A percentile compares a stretch with the other conserved stretches of the same genome.
These are phyloP conservation scores for Trichomonascus vanleenenianus DNA, from an alignment of 805 yeast species.

Conservation along the genomic window DNA sequence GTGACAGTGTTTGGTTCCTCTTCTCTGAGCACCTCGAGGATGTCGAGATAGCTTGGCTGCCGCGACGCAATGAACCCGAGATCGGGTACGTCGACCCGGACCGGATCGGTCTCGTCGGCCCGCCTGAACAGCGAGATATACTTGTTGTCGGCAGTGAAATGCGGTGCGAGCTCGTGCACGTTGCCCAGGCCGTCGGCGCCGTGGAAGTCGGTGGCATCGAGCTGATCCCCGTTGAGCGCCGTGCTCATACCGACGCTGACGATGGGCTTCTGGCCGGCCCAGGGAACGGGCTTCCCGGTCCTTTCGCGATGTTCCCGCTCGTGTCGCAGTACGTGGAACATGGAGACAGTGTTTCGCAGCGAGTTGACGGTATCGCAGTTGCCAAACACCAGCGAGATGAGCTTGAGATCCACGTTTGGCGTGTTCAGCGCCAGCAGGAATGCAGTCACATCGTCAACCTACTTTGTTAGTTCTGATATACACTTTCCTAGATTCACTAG, in stretches of 20 bases:
- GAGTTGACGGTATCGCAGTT: conserved; percentile 30
- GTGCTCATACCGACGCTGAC: conserved; percentile 29
- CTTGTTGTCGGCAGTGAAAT: conserved; percentile 26
- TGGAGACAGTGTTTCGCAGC: conserved; percentile 28
- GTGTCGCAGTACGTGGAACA: conserved; percentile 28
- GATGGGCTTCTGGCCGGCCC: conserved; percentile 25
- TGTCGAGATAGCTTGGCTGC: conserved; percentile 28
- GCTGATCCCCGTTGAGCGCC: conserved; percentile 24
- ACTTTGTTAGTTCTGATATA: too few relatives aligned
- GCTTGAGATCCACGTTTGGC: conserved; percentile 23
- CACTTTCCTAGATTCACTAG: too few relatives aligned
- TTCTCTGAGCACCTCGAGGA: conserved; percentile 27
- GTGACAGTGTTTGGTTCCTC: conserved; percentile 32
- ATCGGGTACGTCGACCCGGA: conserved; percentile 2
- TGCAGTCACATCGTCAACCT: conserved; percentile 34
- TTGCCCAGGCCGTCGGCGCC: conserved; percentile 36
- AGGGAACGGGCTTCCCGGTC: conserved; percentile 15
- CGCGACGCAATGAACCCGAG: conserved; percentile 26
- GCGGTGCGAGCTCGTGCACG: conserved; percentile 29
- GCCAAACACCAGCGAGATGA: conserved; percentile 30
- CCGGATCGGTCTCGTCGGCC: conserved; percentile 7
- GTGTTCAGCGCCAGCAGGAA: conserved; percentile 30
- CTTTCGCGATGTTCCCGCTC: conserved; percentile 25
- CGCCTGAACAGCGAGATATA: conserved; percentile 23
- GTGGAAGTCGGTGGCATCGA: conserved; percentile 34